These are phyloP conservation scores for Arthroderma sp. DNA, from an alignment of 2,329 filamentous ascomycete species.

Conservation along the genomic window DNA sequence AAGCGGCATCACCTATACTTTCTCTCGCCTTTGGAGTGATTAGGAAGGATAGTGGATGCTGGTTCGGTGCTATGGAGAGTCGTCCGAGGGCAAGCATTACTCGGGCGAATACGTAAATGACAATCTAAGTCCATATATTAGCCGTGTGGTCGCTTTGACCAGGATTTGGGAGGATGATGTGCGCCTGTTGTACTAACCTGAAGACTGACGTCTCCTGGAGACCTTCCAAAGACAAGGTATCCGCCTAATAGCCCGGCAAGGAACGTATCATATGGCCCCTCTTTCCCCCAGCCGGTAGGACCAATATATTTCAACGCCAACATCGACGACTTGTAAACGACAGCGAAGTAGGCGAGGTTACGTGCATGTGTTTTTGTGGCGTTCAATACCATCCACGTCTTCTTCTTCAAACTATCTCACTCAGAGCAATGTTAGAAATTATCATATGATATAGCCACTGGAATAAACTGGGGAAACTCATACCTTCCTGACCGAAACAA, in stretches of 20 bases:
- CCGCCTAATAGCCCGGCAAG: slow-evolving; percentile 78
- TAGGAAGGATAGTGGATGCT: slow-evolving; percentile 31
- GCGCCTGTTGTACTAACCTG: slow-evolving; percentile 38
- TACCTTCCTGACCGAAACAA: slow-evolving; percentile 86
- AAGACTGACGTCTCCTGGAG: slow-evolving; percentile 71
- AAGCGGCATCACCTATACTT: slow-evolving; percentile 58
- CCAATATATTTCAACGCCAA: slow-evolving; percentile 54
- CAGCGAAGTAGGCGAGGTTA: slow-evolving; percentile 83
- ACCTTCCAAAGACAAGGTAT: slow-evolving; percentile 81
- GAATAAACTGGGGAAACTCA: slow-evolving; percentile 18
- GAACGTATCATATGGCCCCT: slow-evolving; percentile 70
- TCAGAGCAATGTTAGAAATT: slow-evolving; percentile 9
- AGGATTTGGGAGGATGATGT: slow-evolving; percentile 10
- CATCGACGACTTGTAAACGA: slow-evolving; percentile 78
- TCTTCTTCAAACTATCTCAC: slow-evolving; percentile 54
- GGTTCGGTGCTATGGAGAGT: slow-evolving; percentile 56
- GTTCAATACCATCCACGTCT: slow-evolving; percentile 62
- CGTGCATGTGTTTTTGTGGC: slow-evolving; percentile 82
- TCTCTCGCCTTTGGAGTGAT: slow-evolving; percentile 36
- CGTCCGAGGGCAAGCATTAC: slow-evolving; percentile 76
- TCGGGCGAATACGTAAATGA: slow-evolving; percentile 92
- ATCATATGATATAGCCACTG: background rate
- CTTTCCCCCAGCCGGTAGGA: slow-evolving; percentile 37
- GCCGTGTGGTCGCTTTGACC: background rate
- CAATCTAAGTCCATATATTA: slow-evolving; percentile 49